Conservation (phyloP, 225 moss, liverwort and hornwort species). For the Marchantia polymorpha region DNA sequence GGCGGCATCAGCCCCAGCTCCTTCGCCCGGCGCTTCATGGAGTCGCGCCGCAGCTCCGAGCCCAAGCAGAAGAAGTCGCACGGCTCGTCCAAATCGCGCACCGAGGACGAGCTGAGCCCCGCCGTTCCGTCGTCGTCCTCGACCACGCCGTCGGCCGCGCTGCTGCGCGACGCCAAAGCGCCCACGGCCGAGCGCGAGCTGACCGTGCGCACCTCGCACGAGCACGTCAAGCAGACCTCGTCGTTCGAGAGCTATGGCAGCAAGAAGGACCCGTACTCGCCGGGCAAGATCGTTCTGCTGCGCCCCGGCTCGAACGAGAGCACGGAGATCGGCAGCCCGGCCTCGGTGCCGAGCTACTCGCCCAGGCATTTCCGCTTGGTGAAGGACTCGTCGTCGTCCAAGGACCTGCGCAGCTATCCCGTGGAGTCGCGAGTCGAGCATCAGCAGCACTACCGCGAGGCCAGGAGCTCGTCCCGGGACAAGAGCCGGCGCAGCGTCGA, state of each 20-base stretch:
- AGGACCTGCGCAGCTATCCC: background rate
- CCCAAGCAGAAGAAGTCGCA: conserved; percentile 23
- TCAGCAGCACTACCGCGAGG: conserved; percentile 14
- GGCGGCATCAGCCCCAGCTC: conserved; percentile 66
- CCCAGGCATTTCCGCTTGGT: conserved; percentile 21
- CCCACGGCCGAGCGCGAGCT: conserved; percentile 22
- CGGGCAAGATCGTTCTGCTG: conserved; percentile 33
- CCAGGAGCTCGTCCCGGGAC: conserved; percentile 6
- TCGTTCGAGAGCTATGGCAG: conserved; percentile 6
- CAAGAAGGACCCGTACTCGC: conserved; percentile 30
- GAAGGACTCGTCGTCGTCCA: conserved; percentile 32
- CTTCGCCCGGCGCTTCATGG: conserved; percentile 39
- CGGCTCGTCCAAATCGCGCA: background rate
- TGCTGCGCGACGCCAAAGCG: conserved; percentile 21
- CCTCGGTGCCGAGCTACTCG: conserved; percentile 17
- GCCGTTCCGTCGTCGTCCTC: conserved; percentile 15
- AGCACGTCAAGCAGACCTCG: conserved; percentile 3
- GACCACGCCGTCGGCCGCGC: conserved; percentile 9
- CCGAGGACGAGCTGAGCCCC: conserved; percentile 18
- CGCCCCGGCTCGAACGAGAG: conserved; percentile 32
- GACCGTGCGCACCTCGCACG: conserved; percentile 12
- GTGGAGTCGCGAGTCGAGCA: conserved; percentile 18
- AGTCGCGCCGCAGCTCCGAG: conserved; percentile 24
- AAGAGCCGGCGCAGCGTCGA: conserved; percentile 25
- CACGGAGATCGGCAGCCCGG: conserved; percentile 16